A percentile compares a stretch with the other conserved stretches of the same genome.
Conservation (phyloP, 148 eudicot genomes). For the Amaranthus palmeri region DNA sequence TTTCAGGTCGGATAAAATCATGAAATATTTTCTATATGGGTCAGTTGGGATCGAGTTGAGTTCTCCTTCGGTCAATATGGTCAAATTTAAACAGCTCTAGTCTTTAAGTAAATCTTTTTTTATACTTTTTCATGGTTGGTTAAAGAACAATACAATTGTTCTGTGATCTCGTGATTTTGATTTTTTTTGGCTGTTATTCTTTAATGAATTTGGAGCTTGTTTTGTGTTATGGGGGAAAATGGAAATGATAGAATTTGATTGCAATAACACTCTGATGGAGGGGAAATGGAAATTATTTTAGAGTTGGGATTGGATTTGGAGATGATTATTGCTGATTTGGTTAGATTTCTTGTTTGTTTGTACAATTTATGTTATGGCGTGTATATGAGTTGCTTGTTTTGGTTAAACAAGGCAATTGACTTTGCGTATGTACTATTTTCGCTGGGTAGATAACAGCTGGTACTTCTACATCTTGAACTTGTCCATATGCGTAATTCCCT, state of each 20-base stretch:
- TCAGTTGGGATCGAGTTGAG: no score
- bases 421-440: neutral
- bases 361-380: neutral
- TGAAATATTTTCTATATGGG: no score
- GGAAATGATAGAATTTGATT: neutral
- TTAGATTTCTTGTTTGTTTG: neutral
- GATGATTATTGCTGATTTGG: neutral
- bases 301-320: neutral
- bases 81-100: neutral
- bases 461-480: no score
- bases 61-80: neutral
- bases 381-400: constrained; percentile 3
- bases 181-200: neutral
- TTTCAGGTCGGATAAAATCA: no score
- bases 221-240: neutral
- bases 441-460: neutral
- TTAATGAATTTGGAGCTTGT: neutral
- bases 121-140: no score
- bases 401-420: constrained; percentile 6
- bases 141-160: neutral
- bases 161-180: neutral
- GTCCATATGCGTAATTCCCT: no score
- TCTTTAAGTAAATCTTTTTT: neutral
- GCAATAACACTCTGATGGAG: neutral
- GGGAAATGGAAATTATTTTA: neutral